Evolutionary conservation across 1,139 yeast genomes (phyloP), one percentile per base, ranked within the genome.

Genomic region (Nakaseomyces glabratus): DNA sequence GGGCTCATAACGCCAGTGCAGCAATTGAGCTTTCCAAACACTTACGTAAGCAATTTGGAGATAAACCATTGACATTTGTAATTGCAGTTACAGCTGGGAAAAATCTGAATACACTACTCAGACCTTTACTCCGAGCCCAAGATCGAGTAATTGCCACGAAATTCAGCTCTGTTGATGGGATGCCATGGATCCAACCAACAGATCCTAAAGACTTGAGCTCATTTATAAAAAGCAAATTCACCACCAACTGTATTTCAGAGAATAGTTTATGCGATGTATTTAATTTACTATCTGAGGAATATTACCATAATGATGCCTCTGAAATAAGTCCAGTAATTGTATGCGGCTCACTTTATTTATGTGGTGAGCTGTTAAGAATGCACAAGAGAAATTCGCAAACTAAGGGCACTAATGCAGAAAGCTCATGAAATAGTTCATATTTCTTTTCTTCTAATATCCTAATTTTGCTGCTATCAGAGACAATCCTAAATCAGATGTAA

Each of bases 1-100:
- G 98, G 2, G 97, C 97, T 0, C 98, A 90, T 55, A 90, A 90
- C 52, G 76, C 74, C 13, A 76, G 78, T 44, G 94, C 96, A 0
- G 93, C 95, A 0, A 58, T 62, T 17, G 85, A 80, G 48, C 62
- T 90, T 24, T 70, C 68, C 0, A 60, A 61, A 28, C 75, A 62
- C 45, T 51, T 77, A 2, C 49, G 58, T 6, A 31, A 38, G 0
- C 31, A 46, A 19, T 44, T 55, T 39, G 42, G 46, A 2, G 47
- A 54, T 1, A 42, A 54, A 6, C 71, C 73, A 0, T 47, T 81
- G 4, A 68, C 77, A 0, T 82, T 77, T 52, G 65, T 88, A 0
- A 60, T 85, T 30, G 95, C 85, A 0, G 69, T 85, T 36, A 82
- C 95, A 1, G 61, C 66, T 33, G 93, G 94, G 0, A 86, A 88